A percentile compares a stretch with the other conserved stretches of the same genome.
Conservation (phyloP, 805 yeast genomes). For the Zygosaccharomyces rouxii region DNA sequence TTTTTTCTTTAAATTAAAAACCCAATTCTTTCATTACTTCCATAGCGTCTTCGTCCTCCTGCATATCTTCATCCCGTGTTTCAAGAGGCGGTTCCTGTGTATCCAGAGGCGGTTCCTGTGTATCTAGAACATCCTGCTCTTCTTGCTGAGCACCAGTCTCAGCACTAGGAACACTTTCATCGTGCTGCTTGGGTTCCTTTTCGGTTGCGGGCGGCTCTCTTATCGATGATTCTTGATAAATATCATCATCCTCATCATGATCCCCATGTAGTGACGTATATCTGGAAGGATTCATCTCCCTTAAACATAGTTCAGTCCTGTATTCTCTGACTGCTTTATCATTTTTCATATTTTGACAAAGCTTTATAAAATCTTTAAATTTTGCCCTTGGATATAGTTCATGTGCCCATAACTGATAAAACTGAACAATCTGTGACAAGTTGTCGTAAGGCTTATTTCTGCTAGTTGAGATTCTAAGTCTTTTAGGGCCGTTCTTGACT, state of each 20-base stretch:
- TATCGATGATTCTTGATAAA: constrained; percentile 4
- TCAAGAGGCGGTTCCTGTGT: constrained; percentile 6
- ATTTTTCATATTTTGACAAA: constrained; percentile 43
- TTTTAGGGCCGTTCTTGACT: constrained; percentile 34
- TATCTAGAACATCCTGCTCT: not conserved
- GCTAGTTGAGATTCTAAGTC: constrained; percentile 34
- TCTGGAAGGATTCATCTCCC: constrained; percentile 32
- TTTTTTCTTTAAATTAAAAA: constrained; percentile 4
- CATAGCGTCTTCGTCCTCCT: constrained; percentile 27
- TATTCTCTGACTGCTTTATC: constrained; percentile 41
- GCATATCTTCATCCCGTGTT: constrained; percentile 10
- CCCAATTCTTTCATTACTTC: constrained; percentile 27
- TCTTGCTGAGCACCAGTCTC: not conserved
- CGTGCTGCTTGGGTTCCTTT: not conserved
- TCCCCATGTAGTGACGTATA: not conserved
- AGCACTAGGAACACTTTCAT: not conserved
- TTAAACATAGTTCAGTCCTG: constrained; percentile 38
- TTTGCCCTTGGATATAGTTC: constrained; percentile 73
- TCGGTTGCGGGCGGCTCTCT: constrained; percentile 4
- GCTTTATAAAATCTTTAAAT: constrained; percentile 60
- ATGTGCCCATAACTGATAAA: constrained; percentile 75
- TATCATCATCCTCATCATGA: not conserved
- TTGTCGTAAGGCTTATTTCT: constrained; percentile 26
- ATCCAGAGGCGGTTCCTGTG: constrained; percentile 5
- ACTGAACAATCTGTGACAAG: constrained; percentile 40